Conservation (phyloP, 306 rosid species). For the Citrullus colocynthis region DNA sequence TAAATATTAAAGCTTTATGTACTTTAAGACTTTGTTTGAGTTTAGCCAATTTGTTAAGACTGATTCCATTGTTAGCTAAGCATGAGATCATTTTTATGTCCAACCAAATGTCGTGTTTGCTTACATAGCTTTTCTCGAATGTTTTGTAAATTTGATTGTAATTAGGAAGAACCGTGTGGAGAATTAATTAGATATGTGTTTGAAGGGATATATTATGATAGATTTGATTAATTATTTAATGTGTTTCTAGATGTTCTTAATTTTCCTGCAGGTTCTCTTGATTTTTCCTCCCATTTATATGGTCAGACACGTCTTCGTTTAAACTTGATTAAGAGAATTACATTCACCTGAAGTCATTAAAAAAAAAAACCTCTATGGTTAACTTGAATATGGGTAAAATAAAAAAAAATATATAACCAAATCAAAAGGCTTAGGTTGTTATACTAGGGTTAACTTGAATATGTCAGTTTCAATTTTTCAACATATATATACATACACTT, state of each 20-base stretch:
- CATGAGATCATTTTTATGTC: background rate
- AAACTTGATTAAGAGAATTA: background rate
- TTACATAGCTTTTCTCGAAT: background rate
- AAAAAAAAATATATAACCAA: too few species aligned
- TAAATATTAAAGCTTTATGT: background rate
- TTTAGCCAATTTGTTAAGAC: background rate
- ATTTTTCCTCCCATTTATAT: background rate
- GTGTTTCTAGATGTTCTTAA: background rate
- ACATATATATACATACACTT: background rate
- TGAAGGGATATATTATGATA: background rate
- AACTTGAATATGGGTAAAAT: too few species aligned
- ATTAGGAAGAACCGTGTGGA: background rate
- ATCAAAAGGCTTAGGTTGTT: background rate
- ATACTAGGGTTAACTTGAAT: background rate
- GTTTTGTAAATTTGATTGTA: background rate
- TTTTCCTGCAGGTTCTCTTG: background rate
- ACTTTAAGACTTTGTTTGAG: background rate
- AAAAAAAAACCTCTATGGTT: too few species aligned
- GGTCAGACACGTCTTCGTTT: background rate
- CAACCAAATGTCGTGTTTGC: background rate
- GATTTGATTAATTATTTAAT: background rate
- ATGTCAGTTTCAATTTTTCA: background rate
- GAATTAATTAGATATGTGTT: background rate
- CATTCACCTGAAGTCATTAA: background rate
- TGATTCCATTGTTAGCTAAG: background rate